Percentiles rank a stretch among this genome's conserved stretches.
phyloP scores from a whole-genome alignment of 1,284 basidiomycete genomes.

The Vanrija pseudolonga region DNA sequence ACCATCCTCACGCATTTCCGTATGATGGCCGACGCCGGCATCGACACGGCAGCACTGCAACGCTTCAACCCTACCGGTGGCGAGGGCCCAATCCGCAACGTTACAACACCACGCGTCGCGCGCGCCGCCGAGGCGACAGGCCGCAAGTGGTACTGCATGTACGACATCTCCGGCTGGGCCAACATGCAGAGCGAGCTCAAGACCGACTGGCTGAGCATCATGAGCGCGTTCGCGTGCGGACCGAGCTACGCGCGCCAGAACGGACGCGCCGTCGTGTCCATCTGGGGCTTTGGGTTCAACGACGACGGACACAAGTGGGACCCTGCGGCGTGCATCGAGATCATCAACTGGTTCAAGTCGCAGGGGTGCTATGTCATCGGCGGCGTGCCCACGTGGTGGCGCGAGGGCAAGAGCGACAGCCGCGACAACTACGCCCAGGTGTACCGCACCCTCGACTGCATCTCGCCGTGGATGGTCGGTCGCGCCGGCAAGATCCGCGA shows the following conservation, averaged over 20 bases:
- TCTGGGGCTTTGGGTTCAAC: constrained; percentile 22
- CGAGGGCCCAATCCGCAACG: constrained; percentile 17
- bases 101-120: constrained; percentile 3
- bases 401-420: constrained; percentile 8
- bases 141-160: constrained; percentile 22
- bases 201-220: constrained; percentile 14
- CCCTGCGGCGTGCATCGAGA: constrained; percentile 8
- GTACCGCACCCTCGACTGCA: constrained; percentile 15
- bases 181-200: constrained; percentile 10
- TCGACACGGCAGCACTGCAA: constrained; percentile 21
- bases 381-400: constrained; percentile 21
- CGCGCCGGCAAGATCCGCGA: constrained; percentile 8
- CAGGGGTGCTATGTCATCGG: constrained; percentile 14
- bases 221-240: constrained; percentile 4
- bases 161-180: constrained; percentile 14
- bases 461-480: constrained; percentile 22
- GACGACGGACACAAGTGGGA: constrained; percentile 10
- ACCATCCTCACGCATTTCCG: constrained; percentile 13
- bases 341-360: constrained; percentile 14
- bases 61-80: constrained; percentile 17
- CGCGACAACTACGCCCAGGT: constrained; percentile 9
- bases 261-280: constrained; percentile 16
- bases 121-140: constrained; percentile 8
- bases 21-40: constrained; percentile 13
- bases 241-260: constrained; percentile 13